Conservation (phyloP, 2,329 filamentous ascomycete species). For the Fusarium praegraminearum region DNA sequence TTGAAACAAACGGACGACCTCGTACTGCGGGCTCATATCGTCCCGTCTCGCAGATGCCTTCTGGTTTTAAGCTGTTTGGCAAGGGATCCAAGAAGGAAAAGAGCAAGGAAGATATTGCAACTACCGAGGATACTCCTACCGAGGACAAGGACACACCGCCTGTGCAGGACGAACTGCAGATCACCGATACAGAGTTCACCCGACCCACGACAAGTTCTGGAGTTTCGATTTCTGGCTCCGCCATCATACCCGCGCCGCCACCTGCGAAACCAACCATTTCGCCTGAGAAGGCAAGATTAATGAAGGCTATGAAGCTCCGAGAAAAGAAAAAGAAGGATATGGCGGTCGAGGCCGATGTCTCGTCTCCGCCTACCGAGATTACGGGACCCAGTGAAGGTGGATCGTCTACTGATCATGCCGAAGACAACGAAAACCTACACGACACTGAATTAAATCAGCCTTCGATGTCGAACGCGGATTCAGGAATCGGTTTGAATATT, state of each 20-base stretch:
- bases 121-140: constrained; percentile 53
- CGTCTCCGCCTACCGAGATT: constrained; percentile 34
- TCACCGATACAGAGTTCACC: constrained; percentile 35
- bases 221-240: constrained; percentile 56
- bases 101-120: constrained; percentile 44
- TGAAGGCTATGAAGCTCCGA: constrained; percentile 92
- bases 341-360: constrained; percentile 44
- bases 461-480: constrained; percentile 63
- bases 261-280: constrained; percentile 70
- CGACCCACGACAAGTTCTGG: constrained; percentile 61
- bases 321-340: constrained; percentile 74
- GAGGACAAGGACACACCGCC: constrained; percentile 55
- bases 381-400: constrained; percentile 39
- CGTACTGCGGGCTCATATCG: constrained; percentile 73
- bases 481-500: constrained; percentile 65
- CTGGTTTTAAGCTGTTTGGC: constrained; percentile 78
- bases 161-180: constrained; percentile 50
- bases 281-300: constrained; percentile 89
- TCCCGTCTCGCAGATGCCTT: constrained; percentile 82
- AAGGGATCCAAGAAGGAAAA: constrained; percentile 66
- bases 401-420: constrained; percentile 40
- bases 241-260: constrained; percentile 56
- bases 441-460: constrained; percentile 44
- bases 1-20: constrained; percentile 71
- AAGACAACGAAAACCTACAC: constrained; percentile 36